Conservation (phyloP, 768 basidiomycete species). For the Lactarius sp. region DNA sequence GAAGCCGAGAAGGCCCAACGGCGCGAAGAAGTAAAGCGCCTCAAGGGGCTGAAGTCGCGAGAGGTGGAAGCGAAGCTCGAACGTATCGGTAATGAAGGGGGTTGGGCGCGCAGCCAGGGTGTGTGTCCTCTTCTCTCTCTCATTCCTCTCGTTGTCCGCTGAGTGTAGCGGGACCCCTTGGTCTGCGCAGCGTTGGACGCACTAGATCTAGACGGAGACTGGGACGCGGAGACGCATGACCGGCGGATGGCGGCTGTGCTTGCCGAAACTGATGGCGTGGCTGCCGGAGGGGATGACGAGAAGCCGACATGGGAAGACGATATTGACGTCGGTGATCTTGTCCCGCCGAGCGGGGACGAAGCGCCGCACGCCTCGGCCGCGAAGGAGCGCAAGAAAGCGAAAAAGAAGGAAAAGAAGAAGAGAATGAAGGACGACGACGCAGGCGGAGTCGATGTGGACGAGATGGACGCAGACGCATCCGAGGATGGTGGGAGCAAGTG, state of each 20-base stretch:
- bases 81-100: slow-evolving; percentile 65
- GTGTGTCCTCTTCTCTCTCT: neutral
- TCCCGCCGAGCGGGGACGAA: slow-evolving; percentile 34
- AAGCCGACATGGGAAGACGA: slow-evolving; percentile 95
- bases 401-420: slow-evolving; percentile 57
- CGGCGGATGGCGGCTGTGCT: slow-evolving; percentile 75
- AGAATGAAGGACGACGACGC: slow-evolving; percentile 43
- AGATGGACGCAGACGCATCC: slow-evolving; percentile 53
- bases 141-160: neutral
- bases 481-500: slow-evolving; percentile 31
- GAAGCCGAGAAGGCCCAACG: slow-evolving; percentile 69
- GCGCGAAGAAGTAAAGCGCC: slow-evolving; percentile 73
- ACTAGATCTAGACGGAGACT: slow-evolving; percentile 87
- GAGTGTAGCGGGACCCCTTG: slow-evolving; percentile 1
- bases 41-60: slow-evolving; percentile 81
- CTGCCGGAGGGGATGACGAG: slow-evolving; percentile 36
- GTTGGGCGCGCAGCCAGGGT: slow-evolving; percentile 37
- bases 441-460: slow-evolving; percentile 44
- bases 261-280: slow-evolving; percentile 44
- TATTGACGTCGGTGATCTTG: slow-evolving; percentile 71
- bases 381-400: slow-evolving; percentile 29
- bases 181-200: slow-evolving; percentile 48
- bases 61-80: slow-evolving; percentile 76
- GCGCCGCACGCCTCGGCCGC: neutral
- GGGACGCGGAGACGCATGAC: slow-evolving; percentile 85